phyloP scores from a whole-genome alignment of 352 stramenopile genomes.

The Phytopythium montanum region DNA sequence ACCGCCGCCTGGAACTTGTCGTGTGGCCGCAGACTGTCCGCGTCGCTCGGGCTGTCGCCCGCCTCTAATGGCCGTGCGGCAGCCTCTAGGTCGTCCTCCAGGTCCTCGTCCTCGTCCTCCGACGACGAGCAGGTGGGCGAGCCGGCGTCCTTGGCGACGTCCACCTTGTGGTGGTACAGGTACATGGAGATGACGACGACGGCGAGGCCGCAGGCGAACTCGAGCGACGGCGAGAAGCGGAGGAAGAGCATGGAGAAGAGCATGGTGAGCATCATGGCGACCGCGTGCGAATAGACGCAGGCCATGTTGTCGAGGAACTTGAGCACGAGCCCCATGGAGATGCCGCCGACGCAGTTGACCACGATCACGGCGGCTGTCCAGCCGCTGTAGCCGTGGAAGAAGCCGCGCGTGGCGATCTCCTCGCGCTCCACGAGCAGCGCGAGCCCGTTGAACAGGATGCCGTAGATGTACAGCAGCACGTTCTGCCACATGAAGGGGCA shows the following conservation, averaged over 20 bases:
- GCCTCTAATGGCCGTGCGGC: constrained; percentile 1
- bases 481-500: constrained; percentile 85
- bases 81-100: no score
- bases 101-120: not conserved
- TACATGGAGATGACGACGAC: constrained; percentile 87
- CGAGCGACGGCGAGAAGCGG: constrained; percentile 72
- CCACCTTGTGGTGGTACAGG: constrained; percentile 79
- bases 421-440: constrained; percentile 45
- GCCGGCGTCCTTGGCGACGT: constrained; percentile 9
- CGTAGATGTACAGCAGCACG: constrained; percentile 75
- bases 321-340: constrained; percentile 78
- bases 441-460: constrained; percentile 77
- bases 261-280: constrained; percentile 90
- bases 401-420: constrained; percentile 42
- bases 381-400: constrained; percentile 78
- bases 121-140: constrained; percentile 18
- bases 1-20: constrained; percentile 3
- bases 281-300: constrained; percentile 77
- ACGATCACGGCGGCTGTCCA: constrained; percentile 78
- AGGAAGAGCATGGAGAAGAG: constrained; percentile 87
- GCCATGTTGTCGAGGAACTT: constrained; percentile 91
- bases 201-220: constrained; percentile 77
- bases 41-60: not conserved
- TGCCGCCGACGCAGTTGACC: constrained; percentile 70
- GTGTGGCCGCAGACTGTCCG: not conserved